These are phyloP conservation scores for Epichloe sibirici DNA, from an alignment of 2,329 filamentous ascomycete species.

Conservation along the genomic window DNA sequence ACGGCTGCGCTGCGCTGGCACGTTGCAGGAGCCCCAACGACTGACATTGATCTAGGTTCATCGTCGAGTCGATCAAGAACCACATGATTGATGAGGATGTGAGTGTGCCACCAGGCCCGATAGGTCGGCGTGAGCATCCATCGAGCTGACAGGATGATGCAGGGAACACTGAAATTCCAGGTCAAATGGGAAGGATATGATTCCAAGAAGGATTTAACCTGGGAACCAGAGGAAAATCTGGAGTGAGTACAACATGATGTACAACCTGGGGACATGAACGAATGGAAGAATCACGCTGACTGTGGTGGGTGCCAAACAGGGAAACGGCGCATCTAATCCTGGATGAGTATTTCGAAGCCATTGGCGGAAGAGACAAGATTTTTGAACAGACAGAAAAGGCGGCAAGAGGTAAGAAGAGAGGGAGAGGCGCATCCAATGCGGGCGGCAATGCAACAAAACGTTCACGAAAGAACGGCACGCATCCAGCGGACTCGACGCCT, in stretches of 20 bases:
- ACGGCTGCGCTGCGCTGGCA: background rate
- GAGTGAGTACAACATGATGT: slow-evolving; percentile 11
- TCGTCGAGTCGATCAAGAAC: slow-evolving; percentile 60
- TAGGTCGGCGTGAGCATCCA: background rate
- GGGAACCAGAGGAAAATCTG: slow-evolving; percentile 63
- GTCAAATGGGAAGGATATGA: slow-evolving; percentile 78
- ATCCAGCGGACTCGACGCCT: slow-evolving; percentile 36
- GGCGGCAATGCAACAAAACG: slow-evolving; percentile 31
- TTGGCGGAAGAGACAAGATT: slow-evolving; percentile 51
- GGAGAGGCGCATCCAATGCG: slow-evolving; percentile 28
- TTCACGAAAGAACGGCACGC: slow-evolving; percentile 32
- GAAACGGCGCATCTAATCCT: slow-evolving; percentile 49
- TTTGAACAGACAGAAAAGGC: slow-evolving; percentile 38
- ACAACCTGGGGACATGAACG: background rate
- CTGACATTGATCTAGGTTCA: slow-evolving; percentile 38
- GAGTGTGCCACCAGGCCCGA: slow-evolving; percentile 10
- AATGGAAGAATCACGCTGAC: background rate
- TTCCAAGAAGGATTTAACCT: slow-evolving; percentile 57
- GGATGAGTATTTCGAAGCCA: slow-evolving; percentile 46
- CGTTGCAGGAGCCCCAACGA: slow-evolving; percentile 14
- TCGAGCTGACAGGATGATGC: slow-evolving; percentile 3
- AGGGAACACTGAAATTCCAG: slow-evolving; percentile 47
- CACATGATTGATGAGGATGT: slow-evolving; percentile 51
- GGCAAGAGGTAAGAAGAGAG: slow-evolving; percentile 44
- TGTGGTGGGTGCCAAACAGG: slow-evolving; percentile 20